Evolutionary conservation across 1,139 yeast genomes (phyloP), one percentile per base, ranked within the genome.

Genomic region (Wickerhamiella pararugosa): DNA sequence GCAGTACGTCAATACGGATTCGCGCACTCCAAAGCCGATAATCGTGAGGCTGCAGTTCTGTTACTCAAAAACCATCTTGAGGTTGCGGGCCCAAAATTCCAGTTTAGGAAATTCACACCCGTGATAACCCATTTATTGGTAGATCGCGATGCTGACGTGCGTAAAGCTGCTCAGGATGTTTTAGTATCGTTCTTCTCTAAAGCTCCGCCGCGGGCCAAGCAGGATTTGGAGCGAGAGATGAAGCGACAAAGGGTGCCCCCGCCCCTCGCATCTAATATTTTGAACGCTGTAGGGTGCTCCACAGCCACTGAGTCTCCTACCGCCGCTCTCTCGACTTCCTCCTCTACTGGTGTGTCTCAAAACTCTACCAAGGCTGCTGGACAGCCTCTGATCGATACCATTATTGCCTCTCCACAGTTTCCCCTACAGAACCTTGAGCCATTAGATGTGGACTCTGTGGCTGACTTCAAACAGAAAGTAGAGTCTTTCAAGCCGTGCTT

Each of bases 1-100:
- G 56, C 57, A 5, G 50, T 81, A 27, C 60, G 66, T 15, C 71
- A 70, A 4, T 54, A 63, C n/a, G 87, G 81, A 0, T 63, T 80
- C 35, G 54, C 59, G 10, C 69, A 67, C 52, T 52, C 65, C 6
- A 63, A 64, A 44, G 52, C 61, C 2, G 56, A 50, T 9, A 64
- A 76, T 7, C 63, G 73, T 32, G 56, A 64, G 5, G 78, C 73
- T 45, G 57, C 68, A 1, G 51, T 73, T 8, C 50, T 53, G 5
- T 55, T 69, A 49, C 52, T 71, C 2, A 49, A 55, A 2, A 56
- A 47, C 6, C 46, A 64, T 40, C 53, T 71, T 25, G 60, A 61
- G 28, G 59, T 63, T 37, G 29, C 40, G 37, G 63, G 61, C 27
- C 58, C 62, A 6, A 63, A 61, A 32, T 66, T 71, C 48, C 58